phyloP scores from a whole-genome alignment of 306 rosid species.

The Datisca glomerata region DNA sequence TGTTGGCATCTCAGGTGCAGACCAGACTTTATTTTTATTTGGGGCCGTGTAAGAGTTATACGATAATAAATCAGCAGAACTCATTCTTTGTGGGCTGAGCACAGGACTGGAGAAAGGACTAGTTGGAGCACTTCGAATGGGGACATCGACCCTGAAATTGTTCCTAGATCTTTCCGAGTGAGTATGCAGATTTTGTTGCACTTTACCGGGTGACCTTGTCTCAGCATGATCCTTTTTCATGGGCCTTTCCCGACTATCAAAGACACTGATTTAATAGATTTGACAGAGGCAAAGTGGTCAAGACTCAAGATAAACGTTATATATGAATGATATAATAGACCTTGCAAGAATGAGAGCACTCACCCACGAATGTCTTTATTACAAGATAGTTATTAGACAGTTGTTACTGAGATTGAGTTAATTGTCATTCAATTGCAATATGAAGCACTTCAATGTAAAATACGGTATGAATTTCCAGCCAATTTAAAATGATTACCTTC shows the following conservation, averaged over 20 bases:
- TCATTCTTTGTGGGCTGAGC: conserved; percentile 33
- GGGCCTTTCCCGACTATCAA: conserved; percentile 20
- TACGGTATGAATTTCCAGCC: neutral
- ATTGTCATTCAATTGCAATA: too few relatives aligned
- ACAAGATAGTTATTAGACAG: neutral
- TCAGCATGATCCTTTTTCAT: conserved; percentile 25
- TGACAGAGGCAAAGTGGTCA: neutral
- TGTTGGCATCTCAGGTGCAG: conserved; percentile 65
- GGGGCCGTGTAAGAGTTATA: conserved; percentile 28
- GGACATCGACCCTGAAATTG: conserved; percentile 25
- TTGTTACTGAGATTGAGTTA: neutral
- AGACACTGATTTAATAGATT: conserved; percentile 25
- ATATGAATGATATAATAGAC: neutral
- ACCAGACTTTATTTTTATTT: conserved; percentile 51
- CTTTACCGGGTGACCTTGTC: conserved; percentile 23
- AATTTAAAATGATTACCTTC: conserved; percentile 25
- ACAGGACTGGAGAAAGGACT: conserved; percentile 63
- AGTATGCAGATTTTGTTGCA: conserved; percentile 12
- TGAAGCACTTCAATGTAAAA: neutral
- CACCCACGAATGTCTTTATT: too few relatives aligned
- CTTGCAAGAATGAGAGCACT: too few relatives aligned
- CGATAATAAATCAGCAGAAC: conserved; percentile 30
- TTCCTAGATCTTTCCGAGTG: conserved; percentile 8
- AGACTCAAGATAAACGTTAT: neutral
- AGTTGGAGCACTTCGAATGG: conserved; percentile 48